A percentile compares a stretch with the other conserved stretches of the same genome.
Conservation (phyloP, 495 filamentous ascomycete genomes). For the Tuber umbilicatum region DNA sequence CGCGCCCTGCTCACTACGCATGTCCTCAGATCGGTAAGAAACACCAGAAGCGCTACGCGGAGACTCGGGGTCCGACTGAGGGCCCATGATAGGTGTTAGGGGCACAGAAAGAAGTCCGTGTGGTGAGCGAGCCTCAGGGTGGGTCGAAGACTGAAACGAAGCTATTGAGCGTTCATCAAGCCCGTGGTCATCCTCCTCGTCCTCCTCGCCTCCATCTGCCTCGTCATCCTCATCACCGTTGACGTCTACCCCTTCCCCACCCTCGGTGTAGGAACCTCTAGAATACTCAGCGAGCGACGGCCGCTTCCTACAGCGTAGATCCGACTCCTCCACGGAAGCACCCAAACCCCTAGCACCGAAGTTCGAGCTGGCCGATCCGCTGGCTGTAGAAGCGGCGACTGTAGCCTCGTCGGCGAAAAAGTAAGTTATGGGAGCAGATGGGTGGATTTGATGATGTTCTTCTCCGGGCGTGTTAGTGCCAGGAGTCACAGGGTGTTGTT, state of each 20-base stretch:
- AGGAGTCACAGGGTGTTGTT: slow-evolving; percentile 18
- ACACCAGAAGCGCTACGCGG: slow-evolving; percentile 27
- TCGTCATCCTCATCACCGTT: slow-evolving; percentile 21
- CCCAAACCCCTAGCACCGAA: slow-evolving; percentile 39
- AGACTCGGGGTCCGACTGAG: slow-evolving; percentile 33
- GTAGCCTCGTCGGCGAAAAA: slow-evolving; percentile 53
- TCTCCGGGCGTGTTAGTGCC: slow-evolving; percentile 20
- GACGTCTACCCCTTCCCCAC: slow-evolving; percentile 6
- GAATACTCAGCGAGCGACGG: slow-evolving; percentile 24
- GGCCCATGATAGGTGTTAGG: slow-evolving; percentile 37
- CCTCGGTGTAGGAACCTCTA: slow-evolving; percentile 13
- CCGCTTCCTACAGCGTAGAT: slow-evolving; percentile 24
- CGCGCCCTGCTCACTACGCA: slow-evolving; percentile 46
- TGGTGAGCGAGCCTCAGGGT: slow-evolving; percentile 23
- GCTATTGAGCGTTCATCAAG: slow-evolving; percentile 38
- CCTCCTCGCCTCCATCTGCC: slow-evolving; percentile 44
- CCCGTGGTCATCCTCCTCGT: slow-evolving; percentile 40
- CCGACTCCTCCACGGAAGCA: slow-evolving; percentile 43
- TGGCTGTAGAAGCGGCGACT: slow-evolving; percentile 46
- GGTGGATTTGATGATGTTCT: slow-evolving; percentile 27
- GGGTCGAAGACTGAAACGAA: slow-evolving; percentile 32
- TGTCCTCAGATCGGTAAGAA: slow-evolving; percentile 47
- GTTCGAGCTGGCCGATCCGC: slow-evolving; percentile 29
- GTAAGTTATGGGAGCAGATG: slow-evolving; percentile 51
- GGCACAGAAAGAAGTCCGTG: slow-evolving; percentile 29